Conservation (phyloP, 1,284 basidiomycete genomes). For the Acaromyces ingoldii region DNA sequence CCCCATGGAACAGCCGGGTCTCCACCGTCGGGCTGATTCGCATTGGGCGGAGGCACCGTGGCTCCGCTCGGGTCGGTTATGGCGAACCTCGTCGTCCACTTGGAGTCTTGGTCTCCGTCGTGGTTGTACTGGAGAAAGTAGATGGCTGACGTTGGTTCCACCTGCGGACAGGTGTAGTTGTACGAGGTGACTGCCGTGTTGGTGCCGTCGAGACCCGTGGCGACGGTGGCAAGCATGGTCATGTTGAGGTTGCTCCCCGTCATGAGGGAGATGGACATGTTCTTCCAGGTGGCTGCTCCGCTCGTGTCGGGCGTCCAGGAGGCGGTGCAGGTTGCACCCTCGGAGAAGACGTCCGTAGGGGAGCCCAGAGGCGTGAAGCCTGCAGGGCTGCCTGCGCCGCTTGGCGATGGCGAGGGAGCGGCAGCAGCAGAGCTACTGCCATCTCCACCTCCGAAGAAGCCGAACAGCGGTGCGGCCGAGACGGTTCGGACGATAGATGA, state of each 20-base stretch:
- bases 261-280: slow-evolving; percentile 57
- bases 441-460: too few relatives aligned
- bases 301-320: slow-evolving; percentile 7
- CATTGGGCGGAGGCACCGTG: slow-evolving; percentile 55
- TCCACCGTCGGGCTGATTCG: slow-evolving; percentile 60
- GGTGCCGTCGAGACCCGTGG: slow-evolving; percentile 63
- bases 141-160: slow-evolving; percentile 56
- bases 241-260: slow-evolving; percentile 69
- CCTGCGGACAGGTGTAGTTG: slow-evolving; percentile 68
- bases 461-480: too few relatives aligned
- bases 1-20: slow-evolving; percentile 64
- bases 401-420: too few relatives aligned
- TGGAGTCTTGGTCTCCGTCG: slow-evolving; percentile 49
- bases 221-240: slow-evolving; percentile 64
- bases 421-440: too few relatives aligned
- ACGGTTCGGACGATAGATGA: too few relatives aligned
- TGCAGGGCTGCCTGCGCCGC: too few relatives aligned
- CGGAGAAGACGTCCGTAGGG: slow-evolving; percentile 49
- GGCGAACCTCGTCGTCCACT: slow-evolving; percentile 76
- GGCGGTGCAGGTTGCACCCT: slow-evolving; percentile 1
- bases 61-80: slow-evolving; percentile 61
- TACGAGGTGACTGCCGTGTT: slow-evolving; percentile 53
- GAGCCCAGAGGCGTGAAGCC: background rate
- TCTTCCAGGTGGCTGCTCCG: slow-evolving; percentile 10
- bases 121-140: slow-evolving; percentile 43